Evolutionary conservation across 768 basidiomycete species (phyloP).

Genomic region (Lyophyllum decastes): DNA sequence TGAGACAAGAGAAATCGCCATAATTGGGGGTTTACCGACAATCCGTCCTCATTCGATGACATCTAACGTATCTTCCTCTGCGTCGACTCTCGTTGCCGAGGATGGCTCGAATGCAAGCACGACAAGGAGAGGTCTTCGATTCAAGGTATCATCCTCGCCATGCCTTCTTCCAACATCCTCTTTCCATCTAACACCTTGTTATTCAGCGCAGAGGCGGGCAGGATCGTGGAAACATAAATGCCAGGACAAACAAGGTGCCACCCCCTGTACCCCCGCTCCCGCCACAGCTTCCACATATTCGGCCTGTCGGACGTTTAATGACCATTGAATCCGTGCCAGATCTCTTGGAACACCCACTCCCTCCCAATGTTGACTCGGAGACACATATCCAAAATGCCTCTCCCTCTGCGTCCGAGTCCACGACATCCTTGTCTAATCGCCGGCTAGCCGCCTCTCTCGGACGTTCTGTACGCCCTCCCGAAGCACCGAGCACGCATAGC

Average conservation of each 20-base stretch:
- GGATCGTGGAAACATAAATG: background rate
- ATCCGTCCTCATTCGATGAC: no score
- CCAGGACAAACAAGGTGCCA: background rate
- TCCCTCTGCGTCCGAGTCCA: background rate
- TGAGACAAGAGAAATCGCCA: no score
- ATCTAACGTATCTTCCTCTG: conserved; percentile 18
- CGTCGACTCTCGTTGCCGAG: conserved; percentile 26
- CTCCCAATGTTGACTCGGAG: background rate
- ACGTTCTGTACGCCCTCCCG: background rate
- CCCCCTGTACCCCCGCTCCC: background rate
- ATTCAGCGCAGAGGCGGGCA: background rate
- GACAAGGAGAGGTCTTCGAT: background rate
- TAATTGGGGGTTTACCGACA: no score
- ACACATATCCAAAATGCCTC: background rate
- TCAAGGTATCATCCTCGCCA: background rate
- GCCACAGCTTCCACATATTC: background rate
- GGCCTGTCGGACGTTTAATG: background rate
- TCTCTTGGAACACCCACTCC: background rate
- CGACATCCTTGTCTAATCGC: background rate
- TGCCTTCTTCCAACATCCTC: background rate
- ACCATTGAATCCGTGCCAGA: conserved; percentile 4
- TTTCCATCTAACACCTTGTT: background rate
- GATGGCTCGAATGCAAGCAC: conserved; percentile 15
- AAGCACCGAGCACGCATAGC: background rate
- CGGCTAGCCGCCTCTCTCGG: background rate